A percentile compares a stretch with the other conserved stretches of the same genome.
Conservation (phyloP, 1,284 basidiomycete genomes). For the Apiotrichum porosum region DNA sequence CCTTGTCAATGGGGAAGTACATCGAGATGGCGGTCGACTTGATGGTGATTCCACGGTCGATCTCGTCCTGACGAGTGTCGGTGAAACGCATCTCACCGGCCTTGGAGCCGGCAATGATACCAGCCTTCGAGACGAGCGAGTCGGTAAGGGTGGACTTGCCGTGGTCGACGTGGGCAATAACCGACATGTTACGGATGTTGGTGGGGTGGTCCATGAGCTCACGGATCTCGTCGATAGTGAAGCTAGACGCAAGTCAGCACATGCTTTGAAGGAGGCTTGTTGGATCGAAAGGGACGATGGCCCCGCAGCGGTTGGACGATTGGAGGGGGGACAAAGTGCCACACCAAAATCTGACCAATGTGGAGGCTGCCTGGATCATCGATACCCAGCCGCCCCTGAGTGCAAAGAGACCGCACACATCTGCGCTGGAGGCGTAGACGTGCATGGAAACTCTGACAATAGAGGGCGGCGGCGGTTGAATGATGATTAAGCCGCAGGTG, state of each 20-base stretch:
- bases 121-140: constrained; percentile 98
- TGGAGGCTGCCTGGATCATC: too few species aligned
- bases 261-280: background rate
- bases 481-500: too few species aligned
- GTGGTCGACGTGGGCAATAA: constrained; percentile 98
- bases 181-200: constrained; percentile 84
- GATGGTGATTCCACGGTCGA: constrained; percentile 99
- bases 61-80: constrained; percentile 97
- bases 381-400: too few species aligned
- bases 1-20: constrained; percentile 96
- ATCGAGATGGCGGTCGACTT: constrained; percentile 99
- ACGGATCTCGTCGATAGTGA: constrained; percentile 68
- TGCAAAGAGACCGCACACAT: too few species aligned
- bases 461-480: too few species aligned
- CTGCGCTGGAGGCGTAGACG: too few species aligned
- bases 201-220: constrained; percentile 62
- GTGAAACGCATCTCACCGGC: constrained; percentile 97
- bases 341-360: too few species aligned
- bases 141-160: constrained; percentile 99
- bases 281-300: too few species aligned
- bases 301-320: too few species aligned
- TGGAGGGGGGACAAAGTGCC: background rate
- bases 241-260: constrained; percentile 32
- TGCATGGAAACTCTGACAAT: too few species aligned
- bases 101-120: constrained; percentile 95